These are phyloP conservation scores for Punctularia strigosozonata DNA, from an alignment of 768 basidiomycete species.

Conservation along the genomic window DNA sequence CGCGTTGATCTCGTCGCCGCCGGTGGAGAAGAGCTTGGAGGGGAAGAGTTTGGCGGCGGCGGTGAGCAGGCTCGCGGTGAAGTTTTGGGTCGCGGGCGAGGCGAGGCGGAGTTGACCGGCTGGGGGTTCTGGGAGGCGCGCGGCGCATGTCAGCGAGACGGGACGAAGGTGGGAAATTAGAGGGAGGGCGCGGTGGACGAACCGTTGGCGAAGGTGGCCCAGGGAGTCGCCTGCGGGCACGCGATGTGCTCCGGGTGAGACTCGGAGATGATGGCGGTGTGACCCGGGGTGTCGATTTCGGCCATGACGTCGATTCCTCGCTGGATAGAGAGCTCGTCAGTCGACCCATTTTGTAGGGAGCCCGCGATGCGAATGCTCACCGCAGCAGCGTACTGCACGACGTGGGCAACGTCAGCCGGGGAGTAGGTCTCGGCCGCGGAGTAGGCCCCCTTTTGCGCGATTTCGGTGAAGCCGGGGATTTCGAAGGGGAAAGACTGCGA, in stretches of 20 bases:
- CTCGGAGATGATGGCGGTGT: slow-evolving; percentile 29
- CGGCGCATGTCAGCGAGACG: not conserved
- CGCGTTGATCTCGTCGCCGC: slow-evolving; percentile 37
- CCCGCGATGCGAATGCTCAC: slow-evolving; percentile 16
- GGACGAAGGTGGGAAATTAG: not conserved
- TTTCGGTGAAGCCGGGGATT: slow-evolving; percentile 23
- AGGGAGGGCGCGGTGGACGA: slow-evolving; percentile 3
- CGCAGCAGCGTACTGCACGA: slow-evolving; percentile 31
- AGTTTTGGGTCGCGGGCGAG: slow-evolving; percentile 18
- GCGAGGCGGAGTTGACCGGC: slow-evolving; percentile 37
- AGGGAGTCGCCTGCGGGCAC: slow-evolving; percentile 22
- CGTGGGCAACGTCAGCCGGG: slow-evolving; percentile 22
- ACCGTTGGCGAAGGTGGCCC: slow-evolving; percentile 25
- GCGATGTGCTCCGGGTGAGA: slow-evolving; percentile 35
- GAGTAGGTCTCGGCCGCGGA: slow-evolving; percentile 21
- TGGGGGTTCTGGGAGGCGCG: slow-evolving; percentile 31
- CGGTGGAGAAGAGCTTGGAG: slow-evolving; percentile 28
- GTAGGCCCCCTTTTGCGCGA: slow-evolving; percentile 34
- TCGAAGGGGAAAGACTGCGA: slow-evolving; percentile 39
- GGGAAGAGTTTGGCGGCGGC: slow-evolving; percentile 19
- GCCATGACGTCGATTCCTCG: slow-evolving; percentile 30
- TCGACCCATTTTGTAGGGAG: too few relatives aligned
- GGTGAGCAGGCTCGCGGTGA: slow-evolving; percentile 21
- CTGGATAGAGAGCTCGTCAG: slow-evolving; percentile 12
- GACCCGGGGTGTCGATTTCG: slow-evolving; percentile 40